phyloP scores from a whole-genome alignment of 495 filamentous ascomycete species.

The Arthonia radiata region DNA sequence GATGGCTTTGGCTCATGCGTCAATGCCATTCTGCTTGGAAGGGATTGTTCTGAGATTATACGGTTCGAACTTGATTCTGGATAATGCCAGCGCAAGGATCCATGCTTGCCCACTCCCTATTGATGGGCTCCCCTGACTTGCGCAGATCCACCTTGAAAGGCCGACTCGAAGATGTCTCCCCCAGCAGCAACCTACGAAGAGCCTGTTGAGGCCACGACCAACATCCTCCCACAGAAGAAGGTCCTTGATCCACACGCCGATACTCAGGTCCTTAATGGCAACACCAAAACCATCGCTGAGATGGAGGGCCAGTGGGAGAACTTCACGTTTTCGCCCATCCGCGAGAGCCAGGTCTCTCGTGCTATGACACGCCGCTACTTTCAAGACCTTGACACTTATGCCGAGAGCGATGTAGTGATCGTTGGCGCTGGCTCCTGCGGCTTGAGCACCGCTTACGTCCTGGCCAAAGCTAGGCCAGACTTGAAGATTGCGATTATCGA shows the following conservation, averaged over 20 bases:
- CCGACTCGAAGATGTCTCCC: slow-evolving; percentile 41
- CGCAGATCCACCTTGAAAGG: slow-evolving; percentile 10
- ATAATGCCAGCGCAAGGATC: slow-evolving; percentile 99
- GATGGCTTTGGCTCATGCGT: too few species aligned
- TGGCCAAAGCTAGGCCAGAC: slow-evolving; percentile 64
- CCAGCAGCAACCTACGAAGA: slow-evolving; percentile 31
- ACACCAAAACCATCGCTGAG: slow-evolving; percentile 31
- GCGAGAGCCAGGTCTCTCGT: slow-evolving; percentile 71
- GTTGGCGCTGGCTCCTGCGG: slow-evolving; percentile 74
- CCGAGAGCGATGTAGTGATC: slow-evolving; percentile 80
- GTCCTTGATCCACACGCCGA: slow-evolving; percentile 17
- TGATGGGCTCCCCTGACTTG: slow-evolving; percentile 17
- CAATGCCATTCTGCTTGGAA: too few species aligned
- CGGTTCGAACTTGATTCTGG: slow-evolving; percentile 95
- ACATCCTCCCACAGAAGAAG: slow-evolving; percentile 5
- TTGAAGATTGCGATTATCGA: slow-evolving; percentile 83
- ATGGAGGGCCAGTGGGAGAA: slow-evolving; percentile 44
- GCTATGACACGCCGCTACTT: slow-evolving; percentile 89
- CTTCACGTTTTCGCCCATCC: slow-evolving; percentile 66
- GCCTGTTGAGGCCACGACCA: slow-evolving; percentile 11
- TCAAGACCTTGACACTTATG: slow-evolving; percentile 63
- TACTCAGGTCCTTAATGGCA: slow-evolving; percentile 13
- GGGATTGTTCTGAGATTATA: slow-evolving; percentile 58
- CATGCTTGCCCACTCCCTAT: slow-evolving; percentile 33
- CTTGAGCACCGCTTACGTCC: slow-evolving; percentile 57